phyloP scores from a whole-genome alignment of 192 early-diverging fungal genomes.

The Glomus cerebriforme region DNA sequence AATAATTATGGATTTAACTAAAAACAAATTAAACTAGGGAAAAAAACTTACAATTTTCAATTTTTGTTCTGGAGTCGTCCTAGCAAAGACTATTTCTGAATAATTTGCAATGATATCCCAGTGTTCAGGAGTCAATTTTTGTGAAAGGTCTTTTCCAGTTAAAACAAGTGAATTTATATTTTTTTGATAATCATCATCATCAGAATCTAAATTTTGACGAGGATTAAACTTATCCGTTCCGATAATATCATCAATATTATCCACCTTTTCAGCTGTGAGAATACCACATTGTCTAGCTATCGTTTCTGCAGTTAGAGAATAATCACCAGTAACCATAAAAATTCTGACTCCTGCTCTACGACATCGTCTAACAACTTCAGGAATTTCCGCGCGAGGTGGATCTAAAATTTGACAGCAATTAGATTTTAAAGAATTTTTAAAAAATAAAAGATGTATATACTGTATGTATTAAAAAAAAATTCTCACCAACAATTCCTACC shows the following conservation, averaged over 20 bases:
- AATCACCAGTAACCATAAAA: constrained; percentile 89
- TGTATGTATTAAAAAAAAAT: not conserved
- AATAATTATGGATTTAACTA: constrained; percentile 73
- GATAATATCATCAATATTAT: constrained; percentile 40
- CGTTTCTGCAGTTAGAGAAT: constrained; percentile 71
- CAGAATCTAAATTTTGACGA: not conserved
- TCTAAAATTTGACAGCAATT: constrained; percentile 40
- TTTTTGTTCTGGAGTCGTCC: constrained; percentile 90
- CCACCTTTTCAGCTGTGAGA: constrained; percentile 43
- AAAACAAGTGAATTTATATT: constrained; percentile 15
- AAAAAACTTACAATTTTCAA: constrained; percentile 58
- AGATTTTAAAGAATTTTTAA: not conserved
- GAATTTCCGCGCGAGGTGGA: constrained; percentile 80
- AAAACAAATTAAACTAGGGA: constrained; percentile 38
- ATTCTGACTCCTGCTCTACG: constrained; percentile 70
- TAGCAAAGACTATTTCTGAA: constrained; percentile 81
- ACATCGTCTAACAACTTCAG: constrained; percentile 57
- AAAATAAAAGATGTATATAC: not conserved
- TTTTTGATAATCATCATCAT: not conserved
- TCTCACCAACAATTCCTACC: constrained; percentile 59
- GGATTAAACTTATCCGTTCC: constrained; percentile 21
- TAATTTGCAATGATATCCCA: constrained; percentile 74
- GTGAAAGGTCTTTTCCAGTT: constrained; percentile 1
- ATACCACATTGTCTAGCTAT: constrained; percentile 81
- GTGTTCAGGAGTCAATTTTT: constrained; percentile 55